Base-by-base conservation (phyloP, 805 yeast species). In the Lipomyces spencermartinsiae region DNA sequence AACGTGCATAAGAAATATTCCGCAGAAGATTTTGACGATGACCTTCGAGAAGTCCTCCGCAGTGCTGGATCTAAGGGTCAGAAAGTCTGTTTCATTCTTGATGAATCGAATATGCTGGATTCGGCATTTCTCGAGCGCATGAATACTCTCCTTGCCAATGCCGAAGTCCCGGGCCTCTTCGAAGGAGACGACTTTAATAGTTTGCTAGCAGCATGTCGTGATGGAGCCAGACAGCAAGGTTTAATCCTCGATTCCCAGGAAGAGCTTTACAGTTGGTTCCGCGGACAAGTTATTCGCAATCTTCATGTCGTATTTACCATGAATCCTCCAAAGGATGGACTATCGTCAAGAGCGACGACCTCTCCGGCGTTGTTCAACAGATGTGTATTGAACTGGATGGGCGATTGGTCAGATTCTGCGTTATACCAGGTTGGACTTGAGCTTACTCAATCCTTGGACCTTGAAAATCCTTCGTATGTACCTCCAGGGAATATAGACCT, bases 61-160 rank as follows among this genome's bases (percentile, higher is more conserved):
- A 74, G 82, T 46, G 79, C 86, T 19, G 87, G 88, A 54, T 78
- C 84, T 16, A 78, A 82, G 1, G 91, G 90, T 5, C 89, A 89
- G 71, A 84, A 82, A 62, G 77, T 88, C 0, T 90, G 97, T 71
- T 86, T 92, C 64, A 80, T 93, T 25, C 83, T 94, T 22, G 97
- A 92, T 72, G 97, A 94, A 73, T 87, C 96, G 0, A 86, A 89
- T 35, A 86, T 93, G 61, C 73, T 88, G 55, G 93, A 91, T 43
- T 83, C 96, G 0, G 82, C 95, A 0, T 94, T 93, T 74, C 78
- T 94, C 37, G 98, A 94, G 77, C 81, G 97, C 69, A 92, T 94
- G 95, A 94, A 94, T 74, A 91, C 97, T 0, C 80, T 94, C n/a
- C 82, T 94, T 51, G 97, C 98, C 0, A 94, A 94, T 77, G 91